Evolutionary conservation across 192 early-diverging fungal genomes (phyloP).

Genomic region (Piromyces finnis): DNA sequence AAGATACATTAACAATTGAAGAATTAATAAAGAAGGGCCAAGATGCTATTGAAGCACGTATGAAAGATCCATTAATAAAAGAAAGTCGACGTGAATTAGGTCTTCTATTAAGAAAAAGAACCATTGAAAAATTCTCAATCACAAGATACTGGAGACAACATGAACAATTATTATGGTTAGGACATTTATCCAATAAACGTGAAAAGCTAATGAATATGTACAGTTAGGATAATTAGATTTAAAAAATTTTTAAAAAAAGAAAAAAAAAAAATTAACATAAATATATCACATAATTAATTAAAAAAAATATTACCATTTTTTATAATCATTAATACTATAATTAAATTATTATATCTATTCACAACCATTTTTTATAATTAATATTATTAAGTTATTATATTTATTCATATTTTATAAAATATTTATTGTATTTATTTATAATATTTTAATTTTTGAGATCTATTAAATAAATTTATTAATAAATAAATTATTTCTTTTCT

Average conservation of each 20-base stretch:
- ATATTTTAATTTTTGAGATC: no score
- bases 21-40: constrained; percentile 10
- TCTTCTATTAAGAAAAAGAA: constrained; percentile 10
- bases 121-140: constrained; percentile 14
- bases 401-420: no score
- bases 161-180: constrained; percentile 16
- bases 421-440: no score
- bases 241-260: background rate
- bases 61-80: constrained; percentile 11
- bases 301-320: no score
- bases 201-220: background rate
- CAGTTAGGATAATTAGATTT: background rate
- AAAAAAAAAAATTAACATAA: background rate
- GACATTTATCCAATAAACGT: background rate
- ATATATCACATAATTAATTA: no score
- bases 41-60: constrained; percentile 5
- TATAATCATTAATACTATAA: no score
- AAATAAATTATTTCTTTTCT: no score
- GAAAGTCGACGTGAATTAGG: constrained; percentile 11
- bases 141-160: constrained; percentile 19
- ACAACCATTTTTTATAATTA: no score
- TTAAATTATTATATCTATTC: no score
- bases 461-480: no score
- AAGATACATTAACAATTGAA: background rate
- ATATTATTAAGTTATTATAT: no score